phyloP scores from a whole-genome alignment of 2,329 filamentous ascomycete genomes.

The Cyclaneusma minus region DNA sequence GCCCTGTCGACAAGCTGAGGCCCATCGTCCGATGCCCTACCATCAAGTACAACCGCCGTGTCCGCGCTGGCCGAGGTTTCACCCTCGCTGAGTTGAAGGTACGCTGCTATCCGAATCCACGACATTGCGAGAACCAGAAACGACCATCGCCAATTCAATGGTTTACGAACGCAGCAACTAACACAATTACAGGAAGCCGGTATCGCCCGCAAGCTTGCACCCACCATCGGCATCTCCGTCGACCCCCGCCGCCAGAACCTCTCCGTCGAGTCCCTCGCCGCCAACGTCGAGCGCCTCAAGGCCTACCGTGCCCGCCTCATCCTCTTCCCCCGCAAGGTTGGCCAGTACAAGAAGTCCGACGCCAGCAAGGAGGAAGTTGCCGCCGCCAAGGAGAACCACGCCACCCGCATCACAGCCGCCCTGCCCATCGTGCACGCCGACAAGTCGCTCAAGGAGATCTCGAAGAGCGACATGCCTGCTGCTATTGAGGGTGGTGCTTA shows the following conservation, averaged over 20 bases:
- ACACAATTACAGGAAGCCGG: constrained; percentile 59
- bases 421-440: constrained; percentile 61
- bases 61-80: constrained; percentile 94
- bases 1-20: constrained; percentile 92
- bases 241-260: constrained; percentile 95
- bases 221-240: constrained; percentile 94
- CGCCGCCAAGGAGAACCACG: constrained; percentile 43
- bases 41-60: constrained; percentile 98
- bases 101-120: too few species aligned
- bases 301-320: constrained; percentile 94
- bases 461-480: constrained; percentile 67
- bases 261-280: constrained; percentile 83
- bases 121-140: constrained; percentile 1
- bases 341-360: constrained; percentile 88
- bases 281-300: constrained; percentile 95
- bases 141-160: constrained; percentile 2
- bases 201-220: constrained; percentile 84
- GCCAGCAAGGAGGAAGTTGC: constrained; percentile 67
- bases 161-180: constrained; percentile 5
- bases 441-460: constrained; percentile 56
- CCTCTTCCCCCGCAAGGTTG: constrained; percentile 90
- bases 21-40: constrained; percentile 96
- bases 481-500: constrained; percentile 71
- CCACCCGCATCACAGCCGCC: constrained; percentile 35
- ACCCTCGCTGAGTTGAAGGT: constrained; percentile 97